Evolutionary conservation across 2,329 filamentous ascomycete genomes (phyloP).

Genomic region (Paraconiothyrium brasiliense): DNA sequence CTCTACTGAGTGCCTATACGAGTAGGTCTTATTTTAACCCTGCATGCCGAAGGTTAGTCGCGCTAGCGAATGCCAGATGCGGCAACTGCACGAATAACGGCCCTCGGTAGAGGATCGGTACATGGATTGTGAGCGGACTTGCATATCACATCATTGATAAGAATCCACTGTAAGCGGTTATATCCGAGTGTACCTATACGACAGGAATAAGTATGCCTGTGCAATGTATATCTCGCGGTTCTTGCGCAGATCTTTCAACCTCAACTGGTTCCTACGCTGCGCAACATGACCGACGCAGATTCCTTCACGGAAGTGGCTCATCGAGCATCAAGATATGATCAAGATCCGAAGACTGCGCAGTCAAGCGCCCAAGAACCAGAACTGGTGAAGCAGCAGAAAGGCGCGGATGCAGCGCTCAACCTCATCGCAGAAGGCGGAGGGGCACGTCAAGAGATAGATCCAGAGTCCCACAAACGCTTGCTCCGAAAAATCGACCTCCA

Average conservation of each 20-base stretch:
- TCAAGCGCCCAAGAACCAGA: neutral
- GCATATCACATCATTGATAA: slow-evolving; percentile 9
- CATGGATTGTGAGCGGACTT: neutral
- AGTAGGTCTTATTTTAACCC: slow-evolving; percentile 1
- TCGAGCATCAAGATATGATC: neutral
- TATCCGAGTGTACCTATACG: neutral
- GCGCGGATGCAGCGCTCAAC: slow-evolving; percentile 24
- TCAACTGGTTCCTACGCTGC: neutral
- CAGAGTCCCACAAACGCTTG: slow-evolving; percentile 18
- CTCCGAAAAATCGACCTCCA: slow-evolving; percentile 20
- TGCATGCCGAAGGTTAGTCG: neutral
- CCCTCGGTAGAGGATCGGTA: neutral
- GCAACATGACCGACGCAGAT: slow-evolving; percentile 6
- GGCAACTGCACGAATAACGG: neutral
- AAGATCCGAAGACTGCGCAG: neutral
- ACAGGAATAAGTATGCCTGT: neutral
- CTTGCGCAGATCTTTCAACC: neutral
- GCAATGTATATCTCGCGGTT: neutral
- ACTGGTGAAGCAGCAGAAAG: neutral
- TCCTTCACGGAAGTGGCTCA: slow-evolving; percentile 3
- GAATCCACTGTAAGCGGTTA: neutral
- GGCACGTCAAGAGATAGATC: slow-evolving; percentile 16
- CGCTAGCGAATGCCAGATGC: neutral
- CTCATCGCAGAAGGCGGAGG: slow-evolving; percentile 20
- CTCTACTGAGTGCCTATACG: slow-evolving; percentile 2